Conservation (phyloP, 2,329 filamentous ascomycete species). For the Hortaea sp. region DNA sequence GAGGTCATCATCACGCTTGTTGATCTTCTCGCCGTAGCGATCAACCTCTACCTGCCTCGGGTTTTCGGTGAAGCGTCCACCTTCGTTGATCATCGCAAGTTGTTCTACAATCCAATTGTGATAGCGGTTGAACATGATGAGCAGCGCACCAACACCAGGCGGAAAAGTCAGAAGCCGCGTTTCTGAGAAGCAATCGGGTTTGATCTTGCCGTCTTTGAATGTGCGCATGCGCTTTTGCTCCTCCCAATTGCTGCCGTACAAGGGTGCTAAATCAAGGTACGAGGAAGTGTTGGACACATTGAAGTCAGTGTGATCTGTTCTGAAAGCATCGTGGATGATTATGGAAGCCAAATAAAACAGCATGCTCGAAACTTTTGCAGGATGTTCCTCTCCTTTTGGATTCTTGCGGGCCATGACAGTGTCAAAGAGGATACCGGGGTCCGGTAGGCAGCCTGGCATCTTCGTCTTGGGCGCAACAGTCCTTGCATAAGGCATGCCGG, state of each 20-base stretch:
- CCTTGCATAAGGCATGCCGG: conserved; percentile 58
- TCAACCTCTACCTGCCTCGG: conserved; percentile 34
- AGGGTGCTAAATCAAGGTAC: conserved; percentile 62
- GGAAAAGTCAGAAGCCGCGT: conserved; percentile 56
- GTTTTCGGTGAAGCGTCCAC: conserved; percentile 64
- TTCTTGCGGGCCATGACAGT: conserved; percentile 52
- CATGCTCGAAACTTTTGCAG: conserved; percentile 63
- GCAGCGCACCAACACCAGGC: conserved; percentile 55
- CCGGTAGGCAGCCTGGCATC: conserved; percentile 51
- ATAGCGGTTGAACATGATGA: conserved; percentile 63
- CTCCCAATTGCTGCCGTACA: conserved; percentile 61
- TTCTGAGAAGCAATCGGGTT: conserved; percentile 61
- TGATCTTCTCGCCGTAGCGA: conserved; percentile 24
- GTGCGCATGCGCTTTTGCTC: conserved; percentile 58
- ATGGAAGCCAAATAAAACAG: conserved; percentile 67
- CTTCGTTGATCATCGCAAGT: conserved; percentile 77
- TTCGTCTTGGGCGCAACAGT: conserved; percentile 50
- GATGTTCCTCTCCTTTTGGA: conserved; percentile 50
- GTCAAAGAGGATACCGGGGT: conserved; percentile 59
- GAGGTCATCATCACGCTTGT: conserved; percentile 36
- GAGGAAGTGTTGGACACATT: conserved; percentile 59
- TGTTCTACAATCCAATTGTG: conserved; percentile 80
- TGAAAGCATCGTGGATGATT: conserved; percentile 52
- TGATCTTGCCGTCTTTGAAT: conserved; percentile 56
- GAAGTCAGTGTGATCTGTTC: conserved; percentile 53